Conservation (phyloP, 2,329 filamentous ascomycete species). For the Paraphoma chrysanthemicola region DNA sequence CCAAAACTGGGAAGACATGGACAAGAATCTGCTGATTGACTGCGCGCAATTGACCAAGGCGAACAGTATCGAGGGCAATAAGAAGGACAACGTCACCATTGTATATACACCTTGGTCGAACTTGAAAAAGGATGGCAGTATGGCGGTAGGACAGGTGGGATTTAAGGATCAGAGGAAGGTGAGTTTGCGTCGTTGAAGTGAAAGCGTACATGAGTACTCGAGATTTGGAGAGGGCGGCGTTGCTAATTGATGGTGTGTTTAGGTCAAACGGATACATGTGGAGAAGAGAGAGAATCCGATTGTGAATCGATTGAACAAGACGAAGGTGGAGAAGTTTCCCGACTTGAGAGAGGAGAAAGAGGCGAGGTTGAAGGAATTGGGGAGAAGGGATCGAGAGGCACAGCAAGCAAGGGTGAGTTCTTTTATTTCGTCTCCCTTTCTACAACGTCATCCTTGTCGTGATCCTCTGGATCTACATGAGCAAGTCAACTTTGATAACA, state of each 20-base stretch:
- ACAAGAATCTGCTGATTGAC: constrained; percentile 76
- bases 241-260: constrained; percentile 1
- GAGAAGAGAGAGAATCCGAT: constrained; percentile 83
- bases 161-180: constrained; percentile 87
- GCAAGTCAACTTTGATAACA: too few species aligned
- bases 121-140: constrained; percentile 91
- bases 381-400: constrained; percentile 72
- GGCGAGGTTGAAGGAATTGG: constrained; percentile 72
- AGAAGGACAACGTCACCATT: constrained; percentile 95
- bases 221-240: not conserved
- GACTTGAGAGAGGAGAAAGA: constrained; percentile 85
- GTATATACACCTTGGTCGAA: constrained; percentile 99
- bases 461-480: not conserved
- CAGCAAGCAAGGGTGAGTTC: constrained; percentile 65
- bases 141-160: constrained; percentile 93
- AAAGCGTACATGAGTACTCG: not conserved
- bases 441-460: not conserved
- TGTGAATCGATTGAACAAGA: constrained; percentile 98
- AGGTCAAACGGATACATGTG: constrained; percentile 84
- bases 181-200: not conserved
- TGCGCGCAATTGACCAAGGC: constrained; percentile 98
- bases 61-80: constrained; percentile 99
- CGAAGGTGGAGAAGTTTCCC: constrained; percentile 84
- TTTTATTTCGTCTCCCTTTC: not conserved
- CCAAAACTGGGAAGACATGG: constrained; percentile 84